Evolutionary conservation across 1,284 basidiomycete species (phyloP).

Genomic region (Cutaneotrichosporon dermatis): DNA sequence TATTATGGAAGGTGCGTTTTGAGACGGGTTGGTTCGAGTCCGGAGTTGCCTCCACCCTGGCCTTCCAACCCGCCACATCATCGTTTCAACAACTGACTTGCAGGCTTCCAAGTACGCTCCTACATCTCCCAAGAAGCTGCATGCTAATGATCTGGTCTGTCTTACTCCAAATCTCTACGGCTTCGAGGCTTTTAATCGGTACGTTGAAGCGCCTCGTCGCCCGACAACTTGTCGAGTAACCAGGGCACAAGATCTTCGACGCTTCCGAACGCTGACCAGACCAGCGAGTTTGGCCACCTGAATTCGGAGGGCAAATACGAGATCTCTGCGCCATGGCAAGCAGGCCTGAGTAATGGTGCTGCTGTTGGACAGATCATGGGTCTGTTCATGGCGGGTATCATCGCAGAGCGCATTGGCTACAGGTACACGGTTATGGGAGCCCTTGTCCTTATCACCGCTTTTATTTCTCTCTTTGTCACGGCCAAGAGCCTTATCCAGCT

Average conservation of each 20-base stretch:
- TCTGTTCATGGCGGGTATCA: slow-evolving; percentile 46
- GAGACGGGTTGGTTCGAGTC: too few species aligned
- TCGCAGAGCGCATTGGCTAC: slow-evolving; percentile 48
- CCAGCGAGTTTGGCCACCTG: slow-evolving; percentile 38
- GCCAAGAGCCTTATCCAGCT: slow-evolving; percentile 35
- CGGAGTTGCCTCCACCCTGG: not conserved
- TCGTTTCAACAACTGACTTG: not conserved
- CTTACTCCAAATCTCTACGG: slow-evolving; percentile 46
- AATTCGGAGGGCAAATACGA: slow-evolving; percentile 43
- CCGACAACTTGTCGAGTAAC: too few species aligned
- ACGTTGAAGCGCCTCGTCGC: too few species aligned
- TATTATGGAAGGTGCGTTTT: slow-evolving; percentile 50
- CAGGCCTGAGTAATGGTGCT: slow-evolving; percentile 49
- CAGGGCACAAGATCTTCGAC: too few species aligned
- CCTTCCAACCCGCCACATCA: too few species aligned
- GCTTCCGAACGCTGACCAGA: too few species aligned
- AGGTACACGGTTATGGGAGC: slow-evolving; percentile 37
- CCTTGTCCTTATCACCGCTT: slow-evolving; percentile 31
- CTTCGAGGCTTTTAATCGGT: slow-evolving; percentile 40
- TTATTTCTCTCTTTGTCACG: slow-evolving; percentile 43
- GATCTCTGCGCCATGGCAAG: slow-evolving; percentile 52
- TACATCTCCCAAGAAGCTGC: too few species aligned
- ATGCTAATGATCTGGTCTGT: slow-evolving; percentile 5
- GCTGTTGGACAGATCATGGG: slow-evolving; percentile 50
- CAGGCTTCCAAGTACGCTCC: slow-evolving; percentile 34